Conservation (phyloP, 2,329 filamentous ascomycete species). For the Metarhizium brunneum region DNA sequence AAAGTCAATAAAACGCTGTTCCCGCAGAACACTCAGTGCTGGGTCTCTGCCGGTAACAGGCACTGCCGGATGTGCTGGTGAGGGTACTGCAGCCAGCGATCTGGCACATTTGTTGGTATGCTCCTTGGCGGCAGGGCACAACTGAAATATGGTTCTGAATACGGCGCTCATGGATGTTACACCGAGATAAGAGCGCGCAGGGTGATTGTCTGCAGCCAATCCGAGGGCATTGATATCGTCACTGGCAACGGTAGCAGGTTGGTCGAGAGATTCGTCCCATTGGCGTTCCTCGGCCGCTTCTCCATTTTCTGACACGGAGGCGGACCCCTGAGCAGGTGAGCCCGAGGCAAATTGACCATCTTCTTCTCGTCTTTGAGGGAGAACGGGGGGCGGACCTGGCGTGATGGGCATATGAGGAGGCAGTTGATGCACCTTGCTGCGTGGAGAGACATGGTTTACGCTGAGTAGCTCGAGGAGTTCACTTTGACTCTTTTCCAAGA, state of each 20-base stretch:
- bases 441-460: too few relatives aligned
- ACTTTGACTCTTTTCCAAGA: slow-evolving; percentile 12
- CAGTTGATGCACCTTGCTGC: too few relatives aligned
- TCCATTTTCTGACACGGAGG: too few relatives aligned
- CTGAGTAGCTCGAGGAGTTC: too few relatives aligned
- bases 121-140: slow-evolving; percentile 20
- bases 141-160: slow-evolving; percentile 44
- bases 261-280: slow-evolving; percentile 12
- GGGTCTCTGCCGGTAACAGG: slow-evolving; percentile 30
- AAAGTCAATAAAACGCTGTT: slow-evolving; percentile 40
- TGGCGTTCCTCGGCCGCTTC: too few relatives aligned
- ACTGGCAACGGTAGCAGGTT: slow-evolving; percentile 1
- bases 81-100: slow-evolving; percentile 13
- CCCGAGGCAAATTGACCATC: neutral
- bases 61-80: slow-evolving; percentile 20
- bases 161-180: slow-evolving; percentile 56
- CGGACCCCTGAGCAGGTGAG: too few relatives aligned
- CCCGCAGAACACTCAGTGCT: slow-evolving; percentile 25
- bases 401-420: too few relatives aligned
- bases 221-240: slow-evolving; percentile 24
- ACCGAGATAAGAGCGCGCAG: slow-evolving; percentile 51
- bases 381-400: neutral
- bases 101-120: slow-evolving; percentile 16
- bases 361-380: slow-evolving; percentile 14
- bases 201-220: slow-evolving; percentile 38